Evolutionary conservation across 1,284 basidiomycete species (phyloP), one percentile per base, ranked within the genome.

Genomic region (Exsudoporus floridanus): DNA sequence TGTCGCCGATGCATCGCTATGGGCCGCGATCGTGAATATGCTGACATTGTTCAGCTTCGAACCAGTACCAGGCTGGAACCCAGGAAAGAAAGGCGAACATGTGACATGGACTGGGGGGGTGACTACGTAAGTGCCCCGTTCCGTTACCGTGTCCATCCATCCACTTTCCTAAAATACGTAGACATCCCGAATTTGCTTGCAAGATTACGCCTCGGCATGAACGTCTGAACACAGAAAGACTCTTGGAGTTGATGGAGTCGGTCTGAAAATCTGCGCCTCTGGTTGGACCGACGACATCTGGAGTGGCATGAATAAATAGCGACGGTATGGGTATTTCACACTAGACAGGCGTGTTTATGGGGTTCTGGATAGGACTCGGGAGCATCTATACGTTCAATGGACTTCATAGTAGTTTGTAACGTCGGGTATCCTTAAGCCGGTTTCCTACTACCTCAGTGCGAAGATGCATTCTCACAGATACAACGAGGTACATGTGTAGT

Each of bases 1-100:
- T 50, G 73, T 80, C 44, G 74, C 75, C 0, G 74, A 77, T 3
- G 48, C 50, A 16, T 50, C 60, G 3, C 27, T 58, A 2, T 60
- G 61, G 48, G 48, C 49, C 34, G 42, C 40, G 3, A 18, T 60
- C 6, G 55, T 40, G 28, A 55, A 46, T 4, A 42, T 60, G n/a
- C 42, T 61, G 10, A 46, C 55, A 3, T 10, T 41, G 4, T 56
- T 62, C 42, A 30, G 28, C 19, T 27, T 64, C 21, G 42, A 46
- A 19, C 44, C 45, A 3, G 16, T 12, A 2, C 38, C 42, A 8
- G 45, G 54, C 16, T 60, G 53, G 28, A 19, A 52, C 8, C 31
- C 18, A 1, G 55, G 58, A 30, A 23, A 41, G 37, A 57, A 50
- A 14, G 55, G 45, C 23, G 40, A 61, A 31, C 39, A 48, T 3